Percentiles rank a stretch among this genome's conserved stretches.
phyloP scores from a whole-genome alignment of 2,329 filamentous ascomycete species.

The Stagonosporopsis rhizophila region DNA sequence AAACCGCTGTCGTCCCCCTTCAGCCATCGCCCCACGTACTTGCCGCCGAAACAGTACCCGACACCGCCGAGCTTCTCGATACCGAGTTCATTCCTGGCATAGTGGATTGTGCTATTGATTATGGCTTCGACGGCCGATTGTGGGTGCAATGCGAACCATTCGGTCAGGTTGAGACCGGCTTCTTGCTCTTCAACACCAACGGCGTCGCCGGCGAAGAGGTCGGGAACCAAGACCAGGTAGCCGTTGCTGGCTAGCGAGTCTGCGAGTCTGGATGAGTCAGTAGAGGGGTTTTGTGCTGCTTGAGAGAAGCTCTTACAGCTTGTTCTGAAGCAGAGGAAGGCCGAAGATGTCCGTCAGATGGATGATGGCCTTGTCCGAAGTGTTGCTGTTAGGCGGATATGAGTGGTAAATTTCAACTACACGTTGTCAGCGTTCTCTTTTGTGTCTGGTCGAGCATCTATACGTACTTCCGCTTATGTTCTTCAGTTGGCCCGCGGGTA shows the following conservation, averaged over 20 bases:
- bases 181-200: conserved; percentile 52
- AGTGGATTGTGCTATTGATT: conserved; percentile 61
- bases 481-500: conserved; percentile 27
- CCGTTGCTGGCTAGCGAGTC: conserved; percentile 44
- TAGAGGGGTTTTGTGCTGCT: background rate
- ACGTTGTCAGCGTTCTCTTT: background rate
- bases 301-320: conserved; percentile 24
- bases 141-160: conserved; percentile 56
- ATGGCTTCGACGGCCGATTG: conserved; percentile 56
- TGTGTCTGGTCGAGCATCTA: background rate
- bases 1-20: conserved; percentile 56
- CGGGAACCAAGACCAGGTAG: conserved; percentile 46
- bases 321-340: conserved; percentile 41
- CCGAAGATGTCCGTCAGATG: conserved; percentile 49
- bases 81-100: conserved; percentile 63
- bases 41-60: conserved; percentile 78
- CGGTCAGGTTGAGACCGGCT: conserved; percentile 70
- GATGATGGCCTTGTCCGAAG: conserved; percentile 38
- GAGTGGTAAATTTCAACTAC: conserved; percentile 33
- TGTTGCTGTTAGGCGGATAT: conserved; percentile 26
- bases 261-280: conserved; percentile 31
- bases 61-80: conserved; percentile 67
- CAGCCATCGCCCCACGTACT: conserved; percentile 73
- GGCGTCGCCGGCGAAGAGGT: conserved; percentile 46
- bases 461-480: conserved; percentile 36